Conservation (phyloP, 768 basidiomycete genomes). For the Cyathus striatus region DNA sequence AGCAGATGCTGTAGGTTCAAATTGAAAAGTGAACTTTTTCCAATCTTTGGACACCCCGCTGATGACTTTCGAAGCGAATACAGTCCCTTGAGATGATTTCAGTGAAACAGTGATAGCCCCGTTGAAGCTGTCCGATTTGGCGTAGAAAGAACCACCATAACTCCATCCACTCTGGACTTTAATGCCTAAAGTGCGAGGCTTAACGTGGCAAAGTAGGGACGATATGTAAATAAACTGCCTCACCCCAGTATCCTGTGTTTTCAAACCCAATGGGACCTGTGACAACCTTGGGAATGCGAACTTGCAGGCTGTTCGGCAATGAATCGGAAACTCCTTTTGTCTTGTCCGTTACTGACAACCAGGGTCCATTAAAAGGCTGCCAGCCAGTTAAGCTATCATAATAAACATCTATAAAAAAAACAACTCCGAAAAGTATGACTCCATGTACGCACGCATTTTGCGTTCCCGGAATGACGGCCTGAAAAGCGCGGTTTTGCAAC, state of each 20-base stretch:
- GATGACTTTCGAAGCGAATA: slow-evolving; percentile 24
- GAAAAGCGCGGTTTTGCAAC: slow-evolving; percentile 57
- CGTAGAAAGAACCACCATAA: slow-evolving; percentile 51
- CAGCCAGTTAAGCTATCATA: slow-evolving; percentile 30
- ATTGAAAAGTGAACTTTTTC: slow-evolving; percentile 37
- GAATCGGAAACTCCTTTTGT: slow-evolving; percentile 40
- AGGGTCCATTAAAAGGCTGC: slow-evolving; percentile 34
- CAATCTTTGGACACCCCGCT: slow-evolving; percentile 33
- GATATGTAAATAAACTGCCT: too few relatives aligned
- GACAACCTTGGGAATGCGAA: slow-evolving; percentile 34
- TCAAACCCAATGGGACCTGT: slow-evolving; percentile 37
- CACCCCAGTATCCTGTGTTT: slow-evolving; percentile 45
- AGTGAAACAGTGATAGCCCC: slow-evolving; percentile 31
- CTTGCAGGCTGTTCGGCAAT: slow-evolving; percentile 51
- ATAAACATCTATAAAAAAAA: too few relatives aligned
- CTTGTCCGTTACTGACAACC: slow-evolving; percentile 32
- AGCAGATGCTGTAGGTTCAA: slow-evolving; percentile 37
- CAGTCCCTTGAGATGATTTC: slow-evolving; percentile 32
- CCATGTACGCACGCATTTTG: slow-evolving; percentile 22
- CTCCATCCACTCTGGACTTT: slow-evolving; percentile 49
- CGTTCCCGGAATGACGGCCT: slow-evolving; percentile 46
- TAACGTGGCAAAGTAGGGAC: too few relatives aligned
- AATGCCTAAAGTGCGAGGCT: slow-evolving; percentile 32
- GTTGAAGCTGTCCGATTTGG: slow-evolving; percentile 28
- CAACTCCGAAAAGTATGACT: neutral